Percentiles rank a stretch among this genome's conserved stretches.
Evolutionary conservation across 2,329 filamentous ascomycete species (phyloP).

Genomic region (Clonostachys chloroleuca): DNA sequence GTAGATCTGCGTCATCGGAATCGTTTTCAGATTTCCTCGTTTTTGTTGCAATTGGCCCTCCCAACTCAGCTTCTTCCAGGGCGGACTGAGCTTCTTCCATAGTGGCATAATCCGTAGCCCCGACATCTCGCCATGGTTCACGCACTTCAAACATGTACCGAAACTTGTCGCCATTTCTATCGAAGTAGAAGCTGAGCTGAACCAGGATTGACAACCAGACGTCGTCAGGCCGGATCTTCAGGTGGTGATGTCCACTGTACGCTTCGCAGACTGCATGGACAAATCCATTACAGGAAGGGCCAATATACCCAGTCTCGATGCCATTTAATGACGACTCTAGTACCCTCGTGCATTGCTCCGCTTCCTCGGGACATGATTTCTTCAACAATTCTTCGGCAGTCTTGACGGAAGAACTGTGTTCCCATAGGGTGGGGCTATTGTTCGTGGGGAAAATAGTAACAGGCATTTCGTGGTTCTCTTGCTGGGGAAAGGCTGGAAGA

Average conservation of each 20-base stretch:
- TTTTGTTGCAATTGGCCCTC: too few species aligned
- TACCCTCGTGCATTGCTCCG: background rate
- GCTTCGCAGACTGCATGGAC: conserved; percentile 27
- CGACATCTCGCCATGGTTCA: conserved; percentile 16
- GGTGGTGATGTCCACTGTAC: conserved; percentile 36
- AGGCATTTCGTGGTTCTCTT: too few species aligned
- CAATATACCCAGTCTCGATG: background rate
- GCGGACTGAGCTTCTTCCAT: conserved; percentile 6
- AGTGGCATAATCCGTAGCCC: conserved; percentile 1
- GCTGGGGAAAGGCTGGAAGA: too few species aligned
- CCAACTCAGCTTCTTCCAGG: conserved; percentile 1
- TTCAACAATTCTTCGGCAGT: too few species aligned
- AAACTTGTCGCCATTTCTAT: conserved; percentile 37
- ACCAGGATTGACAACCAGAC: conserved; percentile 46
- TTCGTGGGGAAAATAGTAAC: too few species aligned
- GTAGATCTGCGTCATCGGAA: too few species aligned
- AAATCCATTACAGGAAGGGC: conserved; percentile 24
- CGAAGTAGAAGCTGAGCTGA: conserved; percentile 40
- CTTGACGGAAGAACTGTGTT: too few species aligned
- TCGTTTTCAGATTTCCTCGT: too few species aligned
- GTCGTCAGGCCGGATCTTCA: conserved; percentile 45
- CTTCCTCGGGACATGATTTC: too few species aligned
- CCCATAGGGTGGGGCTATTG: too few species aligned
- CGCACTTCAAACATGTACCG: conserved; percentile 34
- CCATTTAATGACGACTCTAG: background rate